Evolutionary conservation across 2,329 filamentous ascomycete genomes (phyloP).

Genomic region (Arthroderma sp.): DNA sequence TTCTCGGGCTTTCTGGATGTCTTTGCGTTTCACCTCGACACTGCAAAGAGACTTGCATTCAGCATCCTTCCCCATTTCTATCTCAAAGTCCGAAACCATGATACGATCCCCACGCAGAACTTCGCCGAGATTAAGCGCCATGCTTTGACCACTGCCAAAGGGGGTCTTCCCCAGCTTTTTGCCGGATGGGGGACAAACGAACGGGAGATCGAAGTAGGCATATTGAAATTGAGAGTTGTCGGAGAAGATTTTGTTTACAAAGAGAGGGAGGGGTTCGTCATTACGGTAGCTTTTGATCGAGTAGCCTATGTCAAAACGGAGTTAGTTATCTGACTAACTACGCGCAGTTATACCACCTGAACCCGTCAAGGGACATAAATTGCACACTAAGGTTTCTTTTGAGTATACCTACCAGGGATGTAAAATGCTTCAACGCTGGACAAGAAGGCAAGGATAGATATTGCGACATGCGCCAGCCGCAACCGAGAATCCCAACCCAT

Average conservation of each 20-base stretch:
- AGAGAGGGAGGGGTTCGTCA: slow-evolving; percentile 64
- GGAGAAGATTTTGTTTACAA: slow-evolving; percentile 85
- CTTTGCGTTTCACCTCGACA: slow-evolving; percentile 49
- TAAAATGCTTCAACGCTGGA: slow-evolving; percentile 58
- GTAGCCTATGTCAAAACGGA: slow-evolving; percentile 46
- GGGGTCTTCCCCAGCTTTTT: slow-evolving; percentile 50
- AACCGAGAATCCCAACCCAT: neutral
- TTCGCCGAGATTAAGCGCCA: slow-evolving; percentile 74
- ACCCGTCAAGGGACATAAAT: no score
- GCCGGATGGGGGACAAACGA: slow-evolving; percentile 69
- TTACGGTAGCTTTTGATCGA: slow-evolving; percentile 69
- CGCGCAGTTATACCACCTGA: no score
- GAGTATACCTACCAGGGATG: slow-evolving; percentile 56
- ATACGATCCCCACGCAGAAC: slow-evolving; percentile 79
- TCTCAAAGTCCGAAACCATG: slow-evolving; percentile 67
- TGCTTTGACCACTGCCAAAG: slow-evolving; percentile 60
- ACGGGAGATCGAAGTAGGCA: slow-evolving; percentile 78
- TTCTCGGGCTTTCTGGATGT: slow-evolving; percentile 54
- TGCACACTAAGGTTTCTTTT: no score
- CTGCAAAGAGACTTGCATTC: slow-evolving; percentile 62
- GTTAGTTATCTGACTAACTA: no score
- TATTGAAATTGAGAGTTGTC: slow-evolving; percentile 84
- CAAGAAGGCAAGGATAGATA: slow-evolving; percentile 37
- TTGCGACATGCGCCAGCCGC: neutral
- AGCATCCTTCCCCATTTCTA: slow-evolving; percentile 63